These are phyloP conservation scores for Teratosphaeria viscida DNA, from an alignment of 2,329 filamentous ascomycete species.

Conservation along the genomic window DNA sequence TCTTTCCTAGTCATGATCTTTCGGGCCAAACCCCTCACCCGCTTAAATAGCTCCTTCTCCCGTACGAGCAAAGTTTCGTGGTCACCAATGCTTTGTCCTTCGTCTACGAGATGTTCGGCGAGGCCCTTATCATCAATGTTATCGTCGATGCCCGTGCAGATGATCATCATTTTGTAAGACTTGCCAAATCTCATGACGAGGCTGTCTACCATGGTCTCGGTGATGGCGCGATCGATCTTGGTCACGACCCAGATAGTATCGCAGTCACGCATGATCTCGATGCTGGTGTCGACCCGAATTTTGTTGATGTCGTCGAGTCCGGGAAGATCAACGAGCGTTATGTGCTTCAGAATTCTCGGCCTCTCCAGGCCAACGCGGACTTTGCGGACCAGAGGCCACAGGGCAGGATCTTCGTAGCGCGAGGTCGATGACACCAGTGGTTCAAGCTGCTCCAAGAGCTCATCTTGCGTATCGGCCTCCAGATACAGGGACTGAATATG, in stretches of 20 bases:
- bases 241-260: constrained; percentile 16
- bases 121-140: constrained; percentile 3
- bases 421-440: constrained; percentile 7
- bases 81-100: too few relatives aligned
- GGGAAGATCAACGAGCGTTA: constrained; percentile 17
- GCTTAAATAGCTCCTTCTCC: too few relatives aligned
- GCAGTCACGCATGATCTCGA: constrained; percentile 11
- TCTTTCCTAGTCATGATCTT: too few relatives aligned
- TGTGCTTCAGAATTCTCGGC: constrained; percentile 10
- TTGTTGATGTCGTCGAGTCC: constrained; percentile 17
- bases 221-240: constrained; percentile 8
- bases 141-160: constrained; percentile 14
- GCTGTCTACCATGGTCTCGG: constrained; percentile 4
- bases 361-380: constrained; percentile 11
- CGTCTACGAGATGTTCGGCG: too few relatives aligned
- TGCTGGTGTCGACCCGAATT: constrained; percentile 8
- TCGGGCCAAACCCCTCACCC: too few relatives aligned
- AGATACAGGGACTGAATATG: constrained; percentile 2
- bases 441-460: constrained; percentile 8
- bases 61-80: too few relatives aligned
- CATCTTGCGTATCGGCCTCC: constrained; percentile 6
- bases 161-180: constrained; percentile 12
- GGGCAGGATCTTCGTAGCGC: constrained; percentile 1
- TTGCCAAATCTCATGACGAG: constrained; percentile 12
- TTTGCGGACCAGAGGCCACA: constrained; percentile 17